A percentile compares a stretch with the other conserved stretches of the same genome.
phyloP scores from a whole-genome alignment of 148 eudicot genomes.

The Polygonum aviculare region DNA sequence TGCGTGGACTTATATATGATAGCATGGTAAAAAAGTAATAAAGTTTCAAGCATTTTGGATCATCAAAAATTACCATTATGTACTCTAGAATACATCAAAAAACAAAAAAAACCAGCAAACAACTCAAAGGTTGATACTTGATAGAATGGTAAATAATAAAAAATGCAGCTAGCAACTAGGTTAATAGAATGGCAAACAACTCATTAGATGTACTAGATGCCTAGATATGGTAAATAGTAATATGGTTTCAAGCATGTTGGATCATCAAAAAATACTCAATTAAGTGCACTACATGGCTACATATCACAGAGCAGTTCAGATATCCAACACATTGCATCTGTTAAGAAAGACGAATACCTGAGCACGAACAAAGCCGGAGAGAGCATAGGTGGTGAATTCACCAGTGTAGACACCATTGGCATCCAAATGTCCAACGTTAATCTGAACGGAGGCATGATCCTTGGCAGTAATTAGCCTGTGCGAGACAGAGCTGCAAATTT shows the following conservation, averaged over 20 bases:
- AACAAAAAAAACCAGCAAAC: no score
- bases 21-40: not conserved
- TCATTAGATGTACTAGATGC: not conserved
- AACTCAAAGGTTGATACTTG: no score
- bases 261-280: not conserved
- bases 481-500: constrained; percentile 53
- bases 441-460: constrained; percentile 83
- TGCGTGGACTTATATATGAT: not conserved
- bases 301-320: not conserved
- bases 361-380: constrained; percentile 71
- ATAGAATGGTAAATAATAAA: no score
- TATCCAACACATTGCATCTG: not conserved
- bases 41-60: not conserved
- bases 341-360: constrained; percentile 31
- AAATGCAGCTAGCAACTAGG: no score
- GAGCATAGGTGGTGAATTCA: constrained; percentile 63
- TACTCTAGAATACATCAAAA: no score
- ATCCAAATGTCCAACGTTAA: constrained; percentile 78
- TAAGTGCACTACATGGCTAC: not conserved
- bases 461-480: constrained; percentile 77
- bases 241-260: no score
- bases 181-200: no score
- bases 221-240: not conserved
- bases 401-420: constrained; percentile 62
- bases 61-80: not conserved